Base-by-base conservation (phyloP, 371 early-diverging fungal species). In the Mucor racemosus region DNA sequence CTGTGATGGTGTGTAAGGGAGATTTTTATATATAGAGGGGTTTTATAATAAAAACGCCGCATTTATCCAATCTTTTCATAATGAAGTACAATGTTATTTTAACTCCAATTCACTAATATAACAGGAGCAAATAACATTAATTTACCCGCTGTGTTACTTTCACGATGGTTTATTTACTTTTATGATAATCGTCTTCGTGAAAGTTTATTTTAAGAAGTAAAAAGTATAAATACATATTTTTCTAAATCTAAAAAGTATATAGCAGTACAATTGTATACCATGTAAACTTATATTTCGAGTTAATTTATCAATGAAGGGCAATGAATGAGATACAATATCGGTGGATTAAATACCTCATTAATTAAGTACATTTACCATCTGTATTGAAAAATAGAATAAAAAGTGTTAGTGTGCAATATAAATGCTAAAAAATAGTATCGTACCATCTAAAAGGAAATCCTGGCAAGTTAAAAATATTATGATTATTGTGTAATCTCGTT, bases 111-210 rank as follows among this genome's bases (percentile, higher is more conserved):
- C 26, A 26, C 26, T 0, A 42, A 42, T 42, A 42, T 42, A 42
- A 42, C n/a, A 42, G 42, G 42, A 42, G 42, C 42, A 42, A 42
- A 42, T 14, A 14, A 42, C 42, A 15, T 42, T 42, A 42, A 42
- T 42, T 42, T 42, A 42, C 15, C 42, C 42, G 42, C 42, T 42
- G 42, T 42, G 42, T 42, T 42, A 42, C 42, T 42, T 42, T 42
- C 15, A 15, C 42, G 42, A 42, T 42, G 42, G 42, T 13, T 15
- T 42, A 42, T 42, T 42, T 11, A 42, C 42, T 42, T 42, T 42
- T 42, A 42, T 42, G 42, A 42, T 42, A 42, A 15, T 42, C 15
- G 42, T 42, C 42, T 42, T 42, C 42, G 42, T 42, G 42, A 42
- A 14, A 42, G 42, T n/a, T 40, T 42, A 42, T 42, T 42, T 42